These are phyloP conservation scores for Fusarium cicatricum DNA, from an alignment of 2,329 filamentous ascomycete species.

Conservation along the genomic window DNA sequence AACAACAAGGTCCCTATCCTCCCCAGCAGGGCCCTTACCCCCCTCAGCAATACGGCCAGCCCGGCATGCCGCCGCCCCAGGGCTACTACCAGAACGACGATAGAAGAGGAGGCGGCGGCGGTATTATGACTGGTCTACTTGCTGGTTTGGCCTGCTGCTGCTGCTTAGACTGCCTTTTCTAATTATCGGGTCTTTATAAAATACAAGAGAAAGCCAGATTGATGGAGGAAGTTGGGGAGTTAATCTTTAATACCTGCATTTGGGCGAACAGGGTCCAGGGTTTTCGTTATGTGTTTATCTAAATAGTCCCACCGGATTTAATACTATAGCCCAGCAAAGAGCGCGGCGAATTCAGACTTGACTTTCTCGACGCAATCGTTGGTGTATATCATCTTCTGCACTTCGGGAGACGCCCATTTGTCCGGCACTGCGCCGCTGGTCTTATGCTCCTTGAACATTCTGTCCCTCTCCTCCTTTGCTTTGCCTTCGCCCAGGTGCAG, in stretches of 20 bases:
- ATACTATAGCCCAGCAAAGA: conserved; percentile 31
- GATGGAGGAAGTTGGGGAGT: no score
- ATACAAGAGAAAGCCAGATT: no score
- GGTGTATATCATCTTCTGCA: conserved; percentile 72
- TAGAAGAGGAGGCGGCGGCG: conserved; percentile 40
- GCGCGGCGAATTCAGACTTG: conserved; percentile 35
- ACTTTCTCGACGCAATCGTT: conserved; percentile 66
- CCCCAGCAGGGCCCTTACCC: conserved; percentile 48
- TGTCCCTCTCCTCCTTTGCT: conserved; percentile 66
- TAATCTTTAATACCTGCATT: no score
- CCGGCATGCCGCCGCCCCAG: conserved; percentile 46
- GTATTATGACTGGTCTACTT: conserved; percentile 56
- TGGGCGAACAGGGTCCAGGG: no score
- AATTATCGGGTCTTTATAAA: conserved; percentile 32
- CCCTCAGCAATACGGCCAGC: conserved; percentile 48
- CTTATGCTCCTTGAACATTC: conserved; percentile 61
- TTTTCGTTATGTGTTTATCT: no score
- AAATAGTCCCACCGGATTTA: neutral
- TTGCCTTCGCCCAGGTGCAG: conserved; percentile 66
- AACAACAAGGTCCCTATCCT: conserved; percentile 46
- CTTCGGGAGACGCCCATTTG: conserved; percentile 76
- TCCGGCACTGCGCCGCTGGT: conserved; percentile 64
- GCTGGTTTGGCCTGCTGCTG: conserved; percentile 65
- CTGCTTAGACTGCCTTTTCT: conserved; percentile 66
- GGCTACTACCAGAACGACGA: conserved; percentile 48